Evolutionary conservation across 2,329 filamentous ascomycete genomes (phyloP), one percentile per base, ranked within the genome.

Genomic region (Penicillium brevicompactum): DNA sequence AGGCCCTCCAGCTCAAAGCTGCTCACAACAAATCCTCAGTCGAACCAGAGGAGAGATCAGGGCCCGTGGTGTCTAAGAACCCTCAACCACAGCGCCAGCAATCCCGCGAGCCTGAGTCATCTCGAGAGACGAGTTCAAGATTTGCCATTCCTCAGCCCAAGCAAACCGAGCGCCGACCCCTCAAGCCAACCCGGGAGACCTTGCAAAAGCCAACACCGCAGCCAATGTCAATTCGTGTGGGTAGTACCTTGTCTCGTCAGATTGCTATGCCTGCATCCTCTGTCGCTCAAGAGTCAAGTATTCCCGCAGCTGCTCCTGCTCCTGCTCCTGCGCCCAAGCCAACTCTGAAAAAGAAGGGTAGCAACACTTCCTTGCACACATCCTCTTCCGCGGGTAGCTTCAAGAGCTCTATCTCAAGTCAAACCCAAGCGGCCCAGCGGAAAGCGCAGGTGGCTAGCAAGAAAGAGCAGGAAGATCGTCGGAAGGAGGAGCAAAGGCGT

Each of bases 391-490:
- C 76, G 16, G 77, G 71, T 50, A 90, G 83, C 67, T 78, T 92
- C 50, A 90, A 89, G 70, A 83, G 80, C 65, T 85, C 84, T 6
- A 78, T 79, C 6, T 85, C 86, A n/a, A 76, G 74, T 31, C 80
- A 79, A 16, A 80, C 83, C 1, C 85, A 87, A n/a, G 80, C 83
- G n/a, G 80, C 83, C 2, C 85, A 87, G 49, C 83, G 87, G 0
- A 90, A 89, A 69, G 88, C 89, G 2, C 78, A 92, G 21, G 86
- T 92, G 51, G 80, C 89, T 46, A 90, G 88, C 67, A 92, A 92
- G 73, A 93, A 89, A 69, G 91, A 96, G 70, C 88, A 85, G 70
- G 92, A 96, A 65, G 91, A 95, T 69, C 87, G 92, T 66, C 85
- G 87, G 47, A 93, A 91, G 67, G 87, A 87, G 8, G 90, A 95